phyloP scores from a whole-genome alignment of 768 basidiomycete species.

The Amanita fuliginea region DNA sequence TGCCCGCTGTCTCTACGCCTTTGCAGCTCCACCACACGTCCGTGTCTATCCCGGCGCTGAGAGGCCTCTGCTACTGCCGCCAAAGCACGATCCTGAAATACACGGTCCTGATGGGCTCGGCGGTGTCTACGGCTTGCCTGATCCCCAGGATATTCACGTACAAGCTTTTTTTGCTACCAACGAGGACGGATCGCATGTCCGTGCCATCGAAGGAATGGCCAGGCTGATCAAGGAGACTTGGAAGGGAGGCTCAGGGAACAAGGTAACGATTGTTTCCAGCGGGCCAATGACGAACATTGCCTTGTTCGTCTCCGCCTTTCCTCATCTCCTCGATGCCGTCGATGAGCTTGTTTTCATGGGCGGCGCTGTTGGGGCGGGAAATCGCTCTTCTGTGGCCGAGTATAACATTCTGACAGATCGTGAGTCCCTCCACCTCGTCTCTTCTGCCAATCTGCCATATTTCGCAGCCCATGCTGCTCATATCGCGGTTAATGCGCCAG shows the following conservation, averaged over 20 bases:
- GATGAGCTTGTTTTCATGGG: constrained; percentile 84
- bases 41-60: constrained; percentile 60
- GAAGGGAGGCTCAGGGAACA: constrained; percentile 45
- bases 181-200: constrained; percentile 27
- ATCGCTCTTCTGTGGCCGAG: constrained; percentile 70
- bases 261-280: constrained; percentile 61
- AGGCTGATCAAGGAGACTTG: constrained; percentile 39
- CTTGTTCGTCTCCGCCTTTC: constrained; percentile 48
- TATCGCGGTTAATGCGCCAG: constrained; percentile 64
- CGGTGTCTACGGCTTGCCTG: constrained; percentile 71
- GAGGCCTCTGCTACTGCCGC: constrained; percentile 54
- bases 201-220: constrained; percentile 65
- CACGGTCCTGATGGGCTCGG: constrained; percentile 79
- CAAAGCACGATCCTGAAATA: constrained; percentile 62
- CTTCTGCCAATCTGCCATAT: neutral
- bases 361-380: constrained; percentile 80
- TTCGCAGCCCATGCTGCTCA: constrained; percentile 66
- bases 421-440: constrained; percentile 23
- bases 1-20: constrained; percentile 65
- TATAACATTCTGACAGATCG: constrained; percentile 80
- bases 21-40: constrained; percentile 46
- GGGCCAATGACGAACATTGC: constrained; percentile 85
- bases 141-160: constrained; percentile 35
- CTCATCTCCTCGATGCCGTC: constrained; percentile 39
- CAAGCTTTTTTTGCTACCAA: constrained; percentile 34